Evolutionary conservation across 2,329 filamentous ascomycete genomes (phyloP).

Genomic region (Ceratocystis albifundus): DNA sequence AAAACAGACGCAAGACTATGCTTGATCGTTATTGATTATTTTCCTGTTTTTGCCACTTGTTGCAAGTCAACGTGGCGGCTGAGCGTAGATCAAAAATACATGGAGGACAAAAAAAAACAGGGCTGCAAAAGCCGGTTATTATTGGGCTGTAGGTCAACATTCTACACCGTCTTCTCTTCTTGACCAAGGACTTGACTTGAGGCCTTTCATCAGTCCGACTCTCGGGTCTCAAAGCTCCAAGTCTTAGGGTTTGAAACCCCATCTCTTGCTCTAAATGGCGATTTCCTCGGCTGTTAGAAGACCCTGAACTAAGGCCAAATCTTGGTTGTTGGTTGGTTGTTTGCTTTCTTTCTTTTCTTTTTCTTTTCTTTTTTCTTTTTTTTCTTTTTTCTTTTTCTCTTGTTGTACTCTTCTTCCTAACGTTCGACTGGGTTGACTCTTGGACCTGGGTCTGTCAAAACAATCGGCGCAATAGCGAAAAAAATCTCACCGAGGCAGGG

Average conservation of each 20-base stretch:
- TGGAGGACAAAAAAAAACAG: neutral
- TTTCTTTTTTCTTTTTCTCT: no score
- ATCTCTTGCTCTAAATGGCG: neutral
- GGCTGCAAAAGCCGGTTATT: no score
- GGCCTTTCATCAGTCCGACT: no score
- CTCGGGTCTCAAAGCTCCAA: neutral
- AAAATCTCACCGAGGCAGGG: slow-evolving; percentile 4
- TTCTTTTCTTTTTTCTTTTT: no score
- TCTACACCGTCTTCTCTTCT: no score
- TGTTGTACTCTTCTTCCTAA: neutral
- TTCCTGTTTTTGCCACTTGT: slow-evolving; percentile 1
- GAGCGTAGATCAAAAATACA: slow-evolving; percentile 4
- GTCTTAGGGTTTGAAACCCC: neutral
- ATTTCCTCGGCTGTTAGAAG: neutral
- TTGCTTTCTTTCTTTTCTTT: no score
- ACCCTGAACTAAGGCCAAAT: neutral
- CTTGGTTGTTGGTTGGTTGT: neutral
- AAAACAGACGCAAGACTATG: neutral
- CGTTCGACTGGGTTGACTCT: no score
- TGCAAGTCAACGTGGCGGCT: slow-evolving; percentile 5
- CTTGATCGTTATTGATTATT: neutral
- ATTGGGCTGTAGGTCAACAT: no score
- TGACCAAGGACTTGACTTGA: no score
- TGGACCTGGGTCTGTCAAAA: neutral
- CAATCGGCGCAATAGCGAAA: slow-evolving; percentile 2